A percentile compares a stretch with the other conserved stretches of the same genome.
phyloP scores from a whole-genome alignment of 1,284 basidiomycete species.

The Rhodotorula sp. region DNA sequence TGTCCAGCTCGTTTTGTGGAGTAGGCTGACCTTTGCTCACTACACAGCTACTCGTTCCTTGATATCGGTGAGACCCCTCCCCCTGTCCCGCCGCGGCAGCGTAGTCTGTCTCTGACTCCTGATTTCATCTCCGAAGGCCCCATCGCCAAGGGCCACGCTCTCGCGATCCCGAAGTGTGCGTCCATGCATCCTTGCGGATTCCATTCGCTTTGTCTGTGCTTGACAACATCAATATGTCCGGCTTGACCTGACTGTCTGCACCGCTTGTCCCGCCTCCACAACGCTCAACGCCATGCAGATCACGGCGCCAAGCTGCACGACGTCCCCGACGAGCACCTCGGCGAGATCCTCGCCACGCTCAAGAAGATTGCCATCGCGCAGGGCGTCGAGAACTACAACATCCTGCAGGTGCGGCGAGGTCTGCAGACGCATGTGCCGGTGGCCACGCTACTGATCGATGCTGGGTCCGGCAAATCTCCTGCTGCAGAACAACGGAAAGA shows the following conservation, averaged over 20 bases:
- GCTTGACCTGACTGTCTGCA: not conserved
- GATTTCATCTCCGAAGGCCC: constrained; percentile 40
- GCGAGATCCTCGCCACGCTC: constrained; percentile 50
- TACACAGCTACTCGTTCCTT: constrained; percentile 44
- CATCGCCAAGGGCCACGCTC: constrained; percentile 51
- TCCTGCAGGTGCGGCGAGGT: constrained; percentile 51
- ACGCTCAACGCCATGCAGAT: constrained; percentile 23
- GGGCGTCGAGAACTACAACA: constrained; percentile 53
- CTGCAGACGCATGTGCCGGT: not conserved
- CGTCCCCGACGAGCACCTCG: constrained; percentile 51
- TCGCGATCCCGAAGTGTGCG: constrained; percentile 54
- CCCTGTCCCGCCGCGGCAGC: no score
- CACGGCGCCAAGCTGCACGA: constrained; percentile 54
- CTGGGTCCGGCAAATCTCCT: constrained; percentile 14
- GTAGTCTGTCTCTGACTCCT: no score
- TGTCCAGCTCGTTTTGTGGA: not conserved
- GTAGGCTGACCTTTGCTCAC: not conserved
- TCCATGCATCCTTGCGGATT: no score
- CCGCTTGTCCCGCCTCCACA: not conserved
- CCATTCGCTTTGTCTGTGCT: no score
- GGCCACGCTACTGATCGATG: constrained; percentile 13
- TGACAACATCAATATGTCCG: not conserved
- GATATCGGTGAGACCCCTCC: constrained; percentile 47
- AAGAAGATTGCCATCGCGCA: constrained; percentile 53
- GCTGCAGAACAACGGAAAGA: constrained; percentile 41